phyloP scores from a whole-genome alignment of 2,329 filamentous ascomycete genomes.

The Bipolaris cookei region DNA sequence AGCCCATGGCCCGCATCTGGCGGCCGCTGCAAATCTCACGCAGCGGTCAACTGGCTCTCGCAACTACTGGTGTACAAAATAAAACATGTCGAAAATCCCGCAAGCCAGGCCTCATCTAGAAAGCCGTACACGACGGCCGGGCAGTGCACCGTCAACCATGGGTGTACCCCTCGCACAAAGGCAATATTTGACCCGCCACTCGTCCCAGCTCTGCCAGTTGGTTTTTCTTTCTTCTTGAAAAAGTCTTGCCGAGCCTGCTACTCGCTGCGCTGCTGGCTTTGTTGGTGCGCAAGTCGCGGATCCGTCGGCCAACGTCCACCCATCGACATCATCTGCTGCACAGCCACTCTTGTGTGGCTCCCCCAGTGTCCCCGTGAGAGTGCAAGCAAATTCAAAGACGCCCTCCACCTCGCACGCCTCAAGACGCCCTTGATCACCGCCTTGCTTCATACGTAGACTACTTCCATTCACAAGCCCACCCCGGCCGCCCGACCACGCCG shows the following conservation, averaged over 20 bases:
- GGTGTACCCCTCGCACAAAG: conserved; percentile 12
- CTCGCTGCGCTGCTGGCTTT: background rate
- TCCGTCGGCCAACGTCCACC: conserved; percentile 7
- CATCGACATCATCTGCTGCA: conserved; percentile 16
- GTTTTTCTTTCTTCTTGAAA: background rate
- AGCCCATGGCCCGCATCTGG: background rate
- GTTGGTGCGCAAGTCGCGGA: conserved; percentile 7
- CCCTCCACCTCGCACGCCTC: conserved; percentile 4
- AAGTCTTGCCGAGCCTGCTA: background rate
- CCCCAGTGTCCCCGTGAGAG: conserved; percentile 1
- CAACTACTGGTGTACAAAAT: conserved; percentile 17
- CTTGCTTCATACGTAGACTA: background rate
- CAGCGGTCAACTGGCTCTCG: conserved; percentile 16
- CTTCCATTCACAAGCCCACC: background rate
- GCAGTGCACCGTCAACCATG: conserved; percentile 16
- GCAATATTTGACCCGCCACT: conserved; percentile 9
- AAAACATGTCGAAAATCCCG: conserved; percentile 14
- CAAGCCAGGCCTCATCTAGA: conserved; percentile 19
- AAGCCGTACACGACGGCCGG: conserved; percentile 15
- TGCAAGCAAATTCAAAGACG: conserved; percentile 7
- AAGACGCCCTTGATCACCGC: conserved; percentile 13
- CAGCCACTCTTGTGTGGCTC: conserved; percentile 17
- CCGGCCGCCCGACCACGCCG: conserved; percentile 6
- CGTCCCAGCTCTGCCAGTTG: background rate
- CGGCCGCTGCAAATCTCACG: background rate